Evolutionary conservation across 2,329 filamentous ascomycete species (phyloP), one percentile per base, ranked within the genome.

Genomic region (Pseudohalonectria lignicola): DNA sequence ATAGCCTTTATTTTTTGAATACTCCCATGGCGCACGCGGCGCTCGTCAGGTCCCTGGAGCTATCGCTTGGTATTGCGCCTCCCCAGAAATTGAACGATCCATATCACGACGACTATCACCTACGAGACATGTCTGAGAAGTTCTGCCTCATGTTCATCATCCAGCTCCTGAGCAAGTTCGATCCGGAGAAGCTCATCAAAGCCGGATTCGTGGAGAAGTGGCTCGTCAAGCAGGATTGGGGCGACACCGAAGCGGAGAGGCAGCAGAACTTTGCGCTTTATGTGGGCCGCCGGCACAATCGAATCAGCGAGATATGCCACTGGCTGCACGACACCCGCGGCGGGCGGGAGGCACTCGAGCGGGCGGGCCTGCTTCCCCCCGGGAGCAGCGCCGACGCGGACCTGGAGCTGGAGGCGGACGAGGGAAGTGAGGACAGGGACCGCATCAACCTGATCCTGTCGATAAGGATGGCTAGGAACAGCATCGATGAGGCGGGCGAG

Each of bases 171-270:
- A 68, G 66, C 42, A 71, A 73, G 43, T 73, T 74, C 47, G 69
- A 74, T 15, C 60, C 69, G 2, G 65, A 67, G 19, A 69, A 69
- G 38, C 58, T 86, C 15, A 60, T 80, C 39, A 66, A 74, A 52
- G 76, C 79, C 28, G 69, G 69, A 6, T 75, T 88, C 44, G 68
- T 88, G 29, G 76, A 80, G 43, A 76, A 74, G 40, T 88, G 83
- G 83, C 68, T 88, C n/a, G 71, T 66, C 25, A 76, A 74, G 48
- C 85, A 87, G 53, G 72, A 76, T 7, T 87, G 82, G 64, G 82
- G 81, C 16, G 61, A 66, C 15, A 59, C 57, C 1, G 59, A 67
- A 2, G 66, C 71, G 39, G 69, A 76, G 42, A 61, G 67, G 30
- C 61, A 59, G n/a, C 57, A 53, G 13, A 76, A 71, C 46, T 81